phyloP scores from a whole-genome alignment of 305 asterid genomes.

The Rubia balearica region DNA sequence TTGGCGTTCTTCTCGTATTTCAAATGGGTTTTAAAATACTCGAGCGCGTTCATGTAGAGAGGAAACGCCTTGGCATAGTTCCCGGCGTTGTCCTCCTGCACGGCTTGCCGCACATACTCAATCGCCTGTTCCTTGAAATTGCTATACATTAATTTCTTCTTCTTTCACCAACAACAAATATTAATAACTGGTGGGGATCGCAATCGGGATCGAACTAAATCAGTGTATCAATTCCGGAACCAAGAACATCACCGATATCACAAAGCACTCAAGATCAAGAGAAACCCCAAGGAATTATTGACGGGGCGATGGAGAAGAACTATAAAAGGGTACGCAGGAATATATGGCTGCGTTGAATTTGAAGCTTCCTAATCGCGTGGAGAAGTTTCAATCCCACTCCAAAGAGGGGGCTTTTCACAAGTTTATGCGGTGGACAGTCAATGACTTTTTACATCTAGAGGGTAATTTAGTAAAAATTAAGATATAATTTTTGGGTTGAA shows the following conservation, averaged over 20 bases:
- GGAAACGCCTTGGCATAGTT: slow-evolving; percentile 89
- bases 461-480: too few species aligned
- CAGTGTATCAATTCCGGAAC: slow-evolving; percentile 3
- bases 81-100: slow-evolving; percentile 82
- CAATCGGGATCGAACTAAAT: not conserved
- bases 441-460: too few species aligned
- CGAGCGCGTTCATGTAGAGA: slow-evolving; percentile 86
- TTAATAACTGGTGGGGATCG: not conserved
- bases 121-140: slow-evolving; percentile 97
- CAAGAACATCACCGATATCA: not conserved
- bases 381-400: not conserved
- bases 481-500: too few species aligned
- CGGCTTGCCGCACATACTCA: slow-evolving; percentile 90
- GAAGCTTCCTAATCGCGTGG: slow-evolving; percentile 4
- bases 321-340: not conserved
- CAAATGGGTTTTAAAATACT: slow-evolving; percentile 83
- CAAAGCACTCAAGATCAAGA: not conserved
- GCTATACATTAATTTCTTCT: slow-evolving; percentile 53
- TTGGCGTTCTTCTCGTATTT: slow-evolving; percentile 96
- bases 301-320: not conserved
- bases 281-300: slow-evolving; percentile 1
- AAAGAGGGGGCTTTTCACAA: not conserved
- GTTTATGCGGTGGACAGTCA: too few species aligned
- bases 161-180: not conserved
- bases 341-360: slow-evolving; percentile 12